A percentile compares a stretch with the other conserved stretches of the same genome.
Evolutionary conservation across 2,329 filamentous ascomycete genomes (phyloP).

Genomic region (Ceratocystis huliohia): DNA sequence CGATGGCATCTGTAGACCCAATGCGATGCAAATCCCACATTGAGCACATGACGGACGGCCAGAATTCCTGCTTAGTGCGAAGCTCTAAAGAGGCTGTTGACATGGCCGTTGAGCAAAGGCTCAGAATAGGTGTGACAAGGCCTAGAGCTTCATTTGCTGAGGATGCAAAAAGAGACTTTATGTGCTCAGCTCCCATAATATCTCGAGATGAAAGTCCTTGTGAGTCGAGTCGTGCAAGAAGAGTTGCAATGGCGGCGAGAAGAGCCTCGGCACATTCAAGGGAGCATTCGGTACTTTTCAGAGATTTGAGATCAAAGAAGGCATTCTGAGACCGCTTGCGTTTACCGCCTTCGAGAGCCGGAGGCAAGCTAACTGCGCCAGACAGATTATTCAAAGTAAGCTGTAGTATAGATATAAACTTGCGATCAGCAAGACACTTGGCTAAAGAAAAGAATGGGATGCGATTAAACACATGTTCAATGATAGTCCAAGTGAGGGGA

Average conservation of each 20-base stretch:
- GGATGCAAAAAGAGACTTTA: conserved; percentile 43
- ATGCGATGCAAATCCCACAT: conserved; percentile 46
- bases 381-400: conserved; percentile 50
- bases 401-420: conserved; percentile 54
- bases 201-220: conserved; percentile 31
- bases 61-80: conserved; percentile 32
- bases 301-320: conserved; percentile 30
- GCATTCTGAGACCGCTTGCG: conserved; percentile 33
- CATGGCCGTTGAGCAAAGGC: conserved; percentile 33
- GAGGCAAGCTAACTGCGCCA: conserved; percentile 23
- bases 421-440: conserved; percentile 55
- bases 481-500: conserved; percentile 47
- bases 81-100: conserved; percentile 27
- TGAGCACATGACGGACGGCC: conserved; percentile 35
- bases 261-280: conserved; percentile 37
- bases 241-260: conserved; percentile 35
- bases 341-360: conserved; percentile 29
- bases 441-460: conserved; percentile 59
- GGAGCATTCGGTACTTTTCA: conserved; percentile 33
- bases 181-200: conserved; percentile 44
- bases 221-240: conserved; percentile 36
- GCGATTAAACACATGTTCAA: conserved; percentile 48
- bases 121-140: conserved; percentile 35
- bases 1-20: conserved; percentile 34
- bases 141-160: conserved; percentile 36